Percentiles rank a stretch among this genome's conserved stretches.
Conservation (phyloP, 805 yeast species). For the Starmerella lactis-condensi region DNA sequence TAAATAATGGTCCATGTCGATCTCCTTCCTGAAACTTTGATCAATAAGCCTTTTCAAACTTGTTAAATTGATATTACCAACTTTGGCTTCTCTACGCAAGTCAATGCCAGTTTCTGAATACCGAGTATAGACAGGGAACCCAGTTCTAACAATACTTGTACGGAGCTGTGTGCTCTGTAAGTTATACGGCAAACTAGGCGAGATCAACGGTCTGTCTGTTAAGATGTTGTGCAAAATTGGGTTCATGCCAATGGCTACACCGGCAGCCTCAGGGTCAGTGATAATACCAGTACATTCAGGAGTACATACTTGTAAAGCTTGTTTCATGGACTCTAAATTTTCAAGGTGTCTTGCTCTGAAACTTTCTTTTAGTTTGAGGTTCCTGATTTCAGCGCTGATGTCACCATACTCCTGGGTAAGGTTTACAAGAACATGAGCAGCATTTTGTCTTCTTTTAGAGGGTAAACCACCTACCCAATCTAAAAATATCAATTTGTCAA, state of each 20-base stretch:
- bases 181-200: constrained; percentile 72
- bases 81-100: constrained; percentile 25
- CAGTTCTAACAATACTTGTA: constrained; percentile 66
- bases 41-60: constrained; percentile 48
- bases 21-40: constrained; percentile 53
- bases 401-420: constrained; percentile 61
- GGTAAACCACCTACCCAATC: constrained; percentile 86
- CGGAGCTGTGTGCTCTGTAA: constrained; percentile 36
- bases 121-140: constrained; percentile 38
- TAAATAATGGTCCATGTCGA: constrained; percentile 53
- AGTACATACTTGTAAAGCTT: constrained; percentile 34
- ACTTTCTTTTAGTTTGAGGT: constrained; percentile 24
- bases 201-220: constrained; percentile 78
- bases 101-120: constrained; percentile 24
- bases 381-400: constrained; percentile 41
- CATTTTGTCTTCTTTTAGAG: constrained; percentile 56
- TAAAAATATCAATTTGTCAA: constrained; percentile 67
- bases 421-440: constrained; percentile 69
- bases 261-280: constrained; percentile 66
- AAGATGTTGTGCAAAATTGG: constrained; percentile 79
- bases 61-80: constrained; percentile 33
- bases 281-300: constrained; percentile 59
- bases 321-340: constrained; percentile 50
- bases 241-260: constrained; percentile 35
- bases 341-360: constrained; percentile 29